A percentile compares a stretch with the other conserved stretches of the same genome.
These are phyloP conservation scores for Cystobasidium pallidum DNA, from an alignment of 1,284 basidiomycete genomes.

Conservation along the genomic window DNA sequence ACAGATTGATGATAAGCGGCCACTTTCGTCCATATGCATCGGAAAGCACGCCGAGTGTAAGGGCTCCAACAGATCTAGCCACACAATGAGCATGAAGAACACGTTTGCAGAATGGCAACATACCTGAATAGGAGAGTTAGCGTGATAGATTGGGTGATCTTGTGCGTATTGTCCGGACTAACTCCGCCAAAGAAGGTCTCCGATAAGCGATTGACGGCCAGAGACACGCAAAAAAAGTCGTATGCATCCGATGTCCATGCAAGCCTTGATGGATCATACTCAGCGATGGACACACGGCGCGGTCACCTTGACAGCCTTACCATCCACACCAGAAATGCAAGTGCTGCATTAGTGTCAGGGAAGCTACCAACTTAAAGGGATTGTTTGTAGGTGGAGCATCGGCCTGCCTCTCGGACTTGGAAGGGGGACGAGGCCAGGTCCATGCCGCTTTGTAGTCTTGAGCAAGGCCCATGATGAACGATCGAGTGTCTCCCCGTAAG, in stretches of 20 bases:
- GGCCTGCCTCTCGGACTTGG: conserved; percentile 42
- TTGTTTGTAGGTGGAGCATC: conserved; percentile 47
- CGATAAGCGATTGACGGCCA: conserved; percentile 64
- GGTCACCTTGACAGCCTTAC: too few relatives aligned
- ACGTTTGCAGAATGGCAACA: not conserved
- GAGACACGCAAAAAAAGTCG: conserved; percentile 82
- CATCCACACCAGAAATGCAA: conserved; percentile 61
- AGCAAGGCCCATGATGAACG: not conserved
- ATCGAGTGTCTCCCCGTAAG: not conserved
- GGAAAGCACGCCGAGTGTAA: conserved; percentile 66
- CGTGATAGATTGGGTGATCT: conserved; percentile 66
- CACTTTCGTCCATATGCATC: conserved; percentile 76
- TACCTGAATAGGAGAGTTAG: conserved; percentile 80
- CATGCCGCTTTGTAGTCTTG: conserved; percentile 17
- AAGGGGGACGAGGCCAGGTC: conserved; percentile 46
- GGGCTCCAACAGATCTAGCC: conserved; percentile 74
- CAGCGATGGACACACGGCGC: too few relatives aligned
- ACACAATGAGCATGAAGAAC: not conserved
- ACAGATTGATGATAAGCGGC: conserved; percentile 75
- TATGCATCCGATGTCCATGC: conserved; percentile 63
- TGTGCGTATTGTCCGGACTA: conserved; percentile 12
- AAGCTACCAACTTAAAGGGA: conserved; percentile 56
- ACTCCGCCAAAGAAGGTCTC: conserved; percentile 28
- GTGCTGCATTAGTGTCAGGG: conserved; percentile 61
- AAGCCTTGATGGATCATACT: too few relatives aligned